Evolutionary conservation across 768 basidiomycete genomes (phyloP).

Genomic region (Floccularia luteovirens): DNA sequence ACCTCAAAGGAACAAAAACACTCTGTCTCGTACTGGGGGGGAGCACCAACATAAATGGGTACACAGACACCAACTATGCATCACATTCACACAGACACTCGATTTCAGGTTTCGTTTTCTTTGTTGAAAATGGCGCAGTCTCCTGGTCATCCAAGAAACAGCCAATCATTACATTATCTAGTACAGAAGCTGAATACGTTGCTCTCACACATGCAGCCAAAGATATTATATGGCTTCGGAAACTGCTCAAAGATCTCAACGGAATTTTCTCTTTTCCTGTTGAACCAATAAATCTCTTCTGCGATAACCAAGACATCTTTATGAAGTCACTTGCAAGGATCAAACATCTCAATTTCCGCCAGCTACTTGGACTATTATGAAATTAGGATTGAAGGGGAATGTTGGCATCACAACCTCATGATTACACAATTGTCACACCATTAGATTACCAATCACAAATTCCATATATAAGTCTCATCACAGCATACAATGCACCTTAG

Average conservation of each 20-base stretch:
- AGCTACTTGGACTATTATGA: slow-evolving; percentile 3
- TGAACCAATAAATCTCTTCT: slow-evolving; percentile 5
- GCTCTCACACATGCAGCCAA: slow-evolving; percentile 19
- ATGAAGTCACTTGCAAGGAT: slow-evolving; percentile 6
- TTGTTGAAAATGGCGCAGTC: slow-evolving; percentile 12
- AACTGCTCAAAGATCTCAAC: slow-evolving; percentile 11
- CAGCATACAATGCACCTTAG: no score
- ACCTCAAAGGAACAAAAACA: slow-evolving; percentile 16
- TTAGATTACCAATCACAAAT: no score
- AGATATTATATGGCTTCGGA: slow-evolving; percentile 18
- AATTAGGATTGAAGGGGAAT: not conserved
- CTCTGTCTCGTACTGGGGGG: slow-evolving; percentile 9
- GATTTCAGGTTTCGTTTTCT: slow-evolving; percentile 17
- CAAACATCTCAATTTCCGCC: slow-evolving; percentile 7
- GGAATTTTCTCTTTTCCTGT: not conserved
- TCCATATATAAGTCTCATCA: no score
- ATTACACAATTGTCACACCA: no score
- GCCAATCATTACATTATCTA: slow-evolving; percentile 23
- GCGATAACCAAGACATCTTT: slow-evolving; percentile 9
- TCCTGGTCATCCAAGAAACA: slow-evolving; percentile 26
- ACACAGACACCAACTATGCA: slow-evolving; percentile 5
- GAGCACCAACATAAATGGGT: slow-evolving; percentile 5
- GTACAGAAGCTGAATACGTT: slow-evolving; percentile 15
- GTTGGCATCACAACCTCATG: no score
- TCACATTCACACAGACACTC: slow-evolving; percentile 12